Percentiles rank a stretch among this genome's conserved stretches.
phyloP scores from a whole-genome alignment of 176 grass and related monocot genomes.

The Puya raimondii region DNA sequence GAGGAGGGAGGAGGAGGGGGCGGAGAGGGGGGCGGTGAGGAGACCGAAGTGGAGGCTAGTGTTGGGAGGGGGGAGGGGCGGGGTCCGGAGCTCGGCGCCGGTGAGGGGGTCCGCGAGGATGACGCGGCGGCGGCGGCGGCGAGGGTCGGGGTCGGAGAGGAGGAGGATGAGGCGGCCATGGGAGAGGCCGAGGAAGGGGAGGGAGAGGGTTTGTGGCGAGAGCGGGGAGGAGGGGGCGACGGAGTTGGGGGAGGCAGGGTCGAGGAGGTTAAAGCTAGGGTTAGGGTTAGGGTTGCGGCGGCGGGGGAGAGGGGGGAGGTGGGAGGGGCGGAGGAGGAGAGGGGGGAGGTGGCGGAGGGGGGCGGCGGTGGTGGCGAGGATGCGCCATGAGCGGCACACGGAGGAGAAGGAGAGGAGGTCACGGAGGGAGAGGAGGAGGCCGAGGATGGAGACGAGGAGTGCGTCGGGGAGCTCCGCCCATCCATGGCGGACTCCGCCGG shows the following conservation, averaged over 20 bases:
- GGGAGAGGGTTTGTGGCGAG: neutral
- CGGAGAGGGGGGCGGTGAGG: conserved; percentile 32
- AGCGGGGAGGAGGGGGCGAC: neutral
- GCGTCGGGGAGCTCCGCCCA: conserved; percentile 41
- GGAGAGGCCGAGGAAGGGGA: conserved; percentile 35
- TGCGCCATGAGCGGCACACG: conserved; percentile 46
- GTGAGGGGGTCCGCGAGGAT: conserved; percentile 37
- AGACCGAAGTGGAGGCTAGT: neutral
- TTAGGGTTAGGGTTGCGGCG: neutral
- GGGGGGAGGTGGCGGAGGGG: conserved; percentile 38
- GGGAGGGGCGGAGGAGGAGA: conserved; percentile 5
- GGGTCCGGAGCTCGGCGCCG: conserved; percentile 29
- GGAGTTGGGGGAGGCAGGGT: neutral
- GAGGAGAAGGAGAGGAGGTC: conserved; percentile 36
- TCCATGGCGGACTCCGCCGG: neutral
- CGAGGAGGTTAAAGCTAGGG: neutral
- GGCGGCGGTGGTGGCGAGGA: conserved; percentile 16
- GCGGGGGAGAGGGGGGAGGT: conserved; percentile 1
- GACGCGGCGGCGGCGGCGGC: conserved; percentile 13
- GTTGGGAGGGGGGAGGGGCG: conserved; percentile 7
- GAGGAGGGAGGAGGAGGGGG: conserved; percentile 36
- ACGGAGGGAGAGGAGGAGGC: conserved; percentile 37
- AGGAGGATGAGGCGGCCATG: conserved; percentile 42
- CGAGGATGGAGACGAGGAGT: conserved; percentile 35
- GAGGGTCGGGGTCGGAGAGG: conserved; percentile 7